Conservation (phyloP, 805 yeast species). For the Kockiozyma suomiensis region DNA sequence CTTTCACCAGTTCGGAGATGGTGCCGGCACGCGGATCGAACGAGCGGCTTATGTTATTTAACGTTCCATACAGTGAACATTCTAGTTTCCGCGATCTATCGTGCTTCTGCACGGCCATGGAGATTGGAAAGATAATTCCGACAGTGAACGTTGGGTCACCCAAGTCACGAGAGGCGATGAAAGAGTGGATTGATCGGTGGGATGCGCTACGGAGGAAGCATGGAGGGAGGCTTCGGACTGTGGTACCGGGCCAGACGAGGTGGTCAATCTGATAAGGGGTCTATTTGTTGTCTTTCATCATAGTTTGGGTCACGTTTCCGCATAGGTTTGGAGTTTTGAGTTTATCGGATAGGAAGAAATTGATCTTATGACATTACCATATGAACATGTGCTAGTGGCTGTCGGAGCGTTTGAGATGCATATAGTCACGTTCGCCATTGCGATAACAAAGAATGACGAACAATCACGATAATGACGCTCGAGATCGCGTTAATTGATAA, state of each 20-base stretch:
- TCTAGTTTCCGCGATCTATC: conserved; percentile 83
- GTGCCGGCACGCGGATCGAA: conserved; percentile 36
- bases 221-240: conserved; percentile 12
- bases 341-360: neutral
- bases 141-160: conserved; percentile 57
- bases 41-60: conserved; percentile 24
- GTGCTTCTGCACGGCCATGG: conserved; percentile 58
- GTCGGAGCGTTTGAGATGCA: neutral
- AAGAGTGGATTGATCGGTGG: conserved; percentile 34
- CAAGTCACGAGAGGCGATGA: conserved; percentile 32
- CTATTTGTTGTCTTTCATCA: no score
- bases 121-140: conserved; percentile 63
- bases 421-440: neutral
- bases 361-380: neutral
- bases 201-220: conserved; percentile 10
- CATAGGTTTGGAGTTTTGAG: neutral
- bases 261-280: conserved; percentile 11
- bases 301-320: neutral
- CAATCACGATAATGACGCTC: neutral
- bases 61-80: conserved; percentile 90
- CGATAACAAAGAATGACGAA: no score
- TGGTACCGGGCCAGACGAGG: conserved; percentile 9
- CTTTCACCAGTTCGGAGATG: conserved; percentile 18
- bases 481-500: neutral
- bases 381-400: neutral